These are phyloP conservation scores for Pythium phragmiticola DNA, from an alignment of 352 stramenopile species.

Conservation along the genomic window DNA sequence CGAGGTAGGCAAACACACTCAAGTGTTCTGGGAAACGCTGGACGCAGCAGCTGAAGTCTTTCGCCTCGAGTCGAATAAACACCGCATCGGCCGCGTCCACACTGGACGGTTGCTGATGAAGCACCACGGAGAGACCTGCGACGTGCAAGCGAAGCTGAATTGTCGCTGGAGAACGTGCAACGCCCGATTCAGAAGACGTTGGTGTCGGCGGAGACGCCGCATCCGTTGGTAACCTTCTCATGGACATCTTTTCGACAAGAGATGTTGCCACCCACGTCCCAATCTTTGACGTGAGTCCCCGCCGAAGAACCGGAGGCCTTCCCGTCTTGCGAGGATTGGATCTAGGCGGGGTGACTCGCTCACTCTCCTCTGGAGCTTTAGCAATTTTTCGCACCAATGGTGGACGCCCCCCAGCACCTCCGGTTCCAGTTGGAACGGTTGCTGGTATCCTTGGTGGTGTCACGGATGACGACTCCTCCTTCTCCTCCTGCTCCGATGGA, in stretches of 20 bases:
- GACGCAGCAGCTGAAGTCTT: slow-evolving; percentile 73
- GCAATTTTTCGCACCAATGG: slow-evolving; percentile 26
- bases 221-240: slow-evolving; percentile 11
- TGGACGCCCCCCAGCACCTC: not conserved
- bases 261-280: slow-evolving; percentile 29
- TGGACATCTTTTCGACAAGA: slow-evolving; percentile 18
- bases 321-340: not conserved
- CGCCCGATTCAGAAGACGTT: not conserved
- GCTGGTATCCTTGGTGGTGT: not conserved
- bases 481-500: not conserved
- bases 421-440: not conserved
- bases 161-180: slow-evolving; percentile 26
- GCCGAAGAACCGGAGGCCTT: not conserved
- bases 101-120: slow-evolving; percentile 47
- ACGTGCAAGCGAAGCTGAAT: slow-evolving; percentile 80
- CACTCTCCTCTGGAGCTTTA: slow-evolving; percentile 4
- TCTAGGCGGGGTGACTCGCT: not conserved
- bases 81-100: slow-evolving; percentile 23
- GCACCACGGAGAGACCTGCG: slow-evolving; percentile 58
- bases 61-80: slow-evolving; percentile 61
- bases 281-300: slow-evolving; percentile 28
- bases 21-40: slow-evolving; percentile 70
- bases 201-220: slow-evolving; percentile 16
- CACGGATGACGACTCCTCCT: not conserved
- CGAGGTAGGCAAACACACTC: slow-evolving; percentile 70